phyloP scores from a whole-genome alignment of 331 rosid genomes.

The Acacia concinna region DNA sequence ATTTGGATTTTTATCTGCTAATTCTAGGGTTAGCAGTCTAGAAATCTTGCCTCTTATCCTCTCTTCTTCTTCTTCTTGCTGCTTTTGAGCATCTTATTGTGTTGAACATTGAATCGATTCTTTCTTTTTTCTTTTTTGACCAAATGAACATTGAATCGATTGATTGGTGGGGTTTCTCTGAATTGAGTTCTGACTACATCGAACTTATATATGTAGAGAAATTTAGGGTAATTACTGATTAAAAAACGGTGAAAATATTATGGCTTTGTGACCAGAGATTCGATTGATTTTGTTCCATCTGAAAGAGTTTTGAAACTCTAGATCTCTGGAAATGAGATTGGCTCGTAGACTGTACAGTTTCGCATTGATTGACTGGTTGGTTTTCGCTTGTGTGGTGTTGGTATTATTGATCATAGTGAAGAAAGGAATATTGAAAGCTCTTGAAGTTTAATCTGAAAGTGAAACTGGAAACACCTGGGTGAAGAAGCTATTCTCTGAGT shows the following conservation, averaged over 20 bases:
- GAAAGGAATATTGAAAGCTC: background rate
- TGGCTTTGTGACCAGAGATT: background rate
- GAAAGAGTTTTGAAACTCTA: background rate
- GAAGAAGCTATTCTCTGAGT: background rate
- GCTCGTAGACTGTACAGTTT: background rate
- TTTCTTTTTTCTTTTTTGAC: too few species aligned
- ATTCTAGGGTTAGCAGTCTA: background rate
- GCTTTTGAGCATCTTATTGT: background rate
- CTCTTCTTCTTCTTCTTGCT: background rate
- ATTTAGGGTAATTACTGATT: background rate
- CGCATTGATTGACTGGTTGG: background rate
- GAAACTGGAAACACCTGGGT: background rate
- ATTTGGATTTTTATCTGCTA: background rate
- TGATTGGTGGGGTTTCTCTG: background rate
- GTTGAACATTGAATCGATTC: background rate
- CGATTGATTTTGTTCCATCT: background rate
- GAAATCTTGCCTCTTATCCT: background rate
- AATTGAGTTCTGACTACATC: background rate
- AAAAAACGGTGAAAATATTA: background rate
- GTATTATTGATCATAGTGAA: background rate
- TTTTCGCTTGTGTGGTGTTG: background rate
- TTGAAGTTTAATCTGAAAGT: background rate
- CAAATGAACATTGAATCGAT: background rate
- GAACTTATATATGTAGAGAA: background rate
- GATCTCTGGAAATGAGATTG: slow-evolving; percentile 7